These are phyloP conservation scores for Allantophomopsis cytisporea DNA, from an alignment of 2,329 filamentous ascomycete genomes.

Conservation along the genomic window DNA sequence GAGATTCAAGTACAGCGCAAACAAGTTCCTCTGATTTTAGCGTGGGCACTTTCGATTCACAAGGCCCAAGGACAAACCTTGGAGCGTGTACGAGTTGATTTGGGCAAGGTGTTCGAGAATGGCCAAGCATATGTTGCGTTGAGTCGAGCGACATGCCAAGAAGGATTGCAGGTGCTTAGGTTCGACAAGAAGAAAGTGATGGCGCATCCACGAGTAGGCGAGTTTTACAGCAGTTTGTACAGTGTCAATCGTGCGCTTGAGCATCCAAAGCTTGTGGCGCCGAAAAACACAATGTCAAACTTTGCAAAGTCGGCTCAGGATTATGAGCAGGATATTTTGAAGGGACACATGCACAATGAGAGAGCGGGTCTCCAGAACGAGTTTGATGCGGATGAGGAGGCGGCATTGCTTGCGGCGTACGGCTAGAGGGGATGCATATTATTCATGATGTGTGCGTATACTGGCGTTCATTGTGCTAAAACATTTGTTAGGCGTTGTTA, in stretches of 20 bases:
- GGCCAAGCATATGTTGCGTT: constrained; percentile 96
- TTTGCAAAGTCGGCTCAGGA: constrained; percentile 6
- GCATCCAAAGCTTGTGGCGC: constrained; percentile 15
- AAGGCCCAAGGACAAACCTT: constrained; percentile 89
- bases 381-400: constrained; percentile 35
- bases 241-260: constrained; percentile 44
- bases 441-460: too few relatives aligned
- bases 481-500: too few relatives aligned
- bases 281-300: background rate
- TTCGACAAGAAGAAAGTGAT: constrained; percentile 89
- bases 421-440: constrained; percentile 4
- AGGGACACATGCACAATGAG: constrained; percentile 10
- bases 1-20: constrained; percentile 81
- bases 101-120: constrained; percentile 89
- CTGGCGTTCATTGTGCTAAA: too few relatives aligned
- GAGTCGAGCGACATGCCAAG: constrained; percentile 79
- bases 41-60: constrained; percentile 95
- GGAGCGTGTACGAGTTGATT: constrained; percentile 85
- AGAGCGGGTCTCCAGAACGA: constrained; percentile 8
- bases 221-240: constrained; percentile 75
- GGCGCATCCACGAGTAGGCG: constrained; percentile 76
- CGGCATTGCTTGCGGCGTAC: constrained; percentile 27
- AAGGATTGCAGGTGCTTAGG: constrained; percentile 73
- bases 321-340: constrained; percentile 9
- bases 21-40: constrained; percentile 79